Base-by-base conservation (phyloP, 192 early-diverging fungal species). In the Mortierella alpina region DNA sequence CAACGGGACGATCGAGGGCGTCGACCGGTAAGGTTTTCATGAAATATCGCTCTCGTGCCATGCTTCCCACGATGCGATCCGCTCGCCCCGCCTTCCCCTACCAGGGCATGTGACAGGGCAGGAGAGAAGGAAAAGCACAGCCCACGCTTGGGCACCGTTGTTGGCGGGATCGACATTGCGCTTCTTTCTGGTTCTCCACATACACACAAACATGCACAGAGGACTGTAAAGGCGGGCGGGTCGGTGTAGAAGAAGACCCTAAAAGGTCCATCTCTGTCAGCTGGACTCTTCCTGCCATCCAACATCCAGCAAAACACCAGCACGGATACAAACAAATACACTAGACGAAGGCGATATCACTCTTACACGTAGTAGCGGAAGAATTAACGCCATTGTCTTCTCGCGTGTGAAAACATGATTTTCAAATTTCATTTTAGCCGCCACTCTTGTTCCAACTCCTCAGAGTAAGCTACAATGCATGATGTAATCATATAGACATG, bases 391-490 rank as follows among this genome's bases (percentile, higher is more conserved):
- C 12, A 17, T 1, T 50, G 17, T 50, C 17, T 56, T 2, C 50
- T 11, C 50, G 11, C 50, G 50, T 11, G 50, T 31, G 40, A 15
- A 22, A 59, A 59, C 5, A 42, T 46, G 46, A n/a, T 13, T 61
- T 18, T 18, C 17, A 40, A 45, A 15, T 18, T 46, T 5, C 59
- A 6, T 10, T 11, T 11, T 75, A 84, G 83, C 83, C 83, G 14
- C 73, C 73, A 5, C 54, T 84, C 31, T 61, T 84, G 46, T 80
- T 84, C 31, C 72, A 84, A 20, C 52, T 75, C 40, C 58, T 84
- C 17, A 81, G 59, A 63, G 78, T 76, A 70, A 56, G 45, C 0
- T 8, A 3, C 11, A 58, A 0, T 5, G 6, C n/a, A 47, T 49
- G 15, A 44, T 31, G 12, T 39, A 23, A 56, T 41, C 42, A 12